Evolutionary conservation across 2,329 filamentous ascomycete species (phyloP), one percentile per base, ranked within the genome.

Genomic region (Curvularia verruculosa): DNA sequence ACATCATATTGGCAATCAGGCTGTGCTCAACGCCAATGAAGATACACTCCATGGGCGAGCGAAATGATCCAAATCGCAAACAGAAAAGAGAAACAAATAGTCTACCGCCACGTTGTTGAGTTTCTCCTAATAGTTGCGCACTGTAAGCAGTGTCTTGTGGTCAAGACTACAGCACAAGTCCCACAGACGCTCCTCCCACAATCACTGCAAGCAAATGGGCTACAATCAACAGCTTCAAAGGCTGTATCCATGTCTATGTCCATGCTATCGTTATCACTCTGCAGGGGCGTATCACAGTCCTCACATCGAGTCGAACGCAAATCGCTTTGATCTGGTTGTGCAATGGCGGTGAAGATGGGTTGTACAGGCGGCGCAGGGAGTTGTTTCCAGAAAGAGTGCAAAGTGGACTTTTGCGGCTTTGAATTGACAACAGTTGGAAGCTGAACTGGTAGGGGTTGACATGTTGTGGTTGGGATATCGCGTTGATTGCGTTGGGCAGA

Each of bases 341-440:
- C 46, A 28, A 66, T 56, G n/a, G 50, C 55, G 3, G 61, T 48
- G 52, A 67, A 67, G 31, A 61, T 34, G 9, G 58, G 58, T 18
- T 68, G 65, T 2, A 73, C 68, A 6, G 68, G 73, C 3, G 71
- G 65, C 15, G 75, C 71, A 7, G 74, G 64, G 1, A 82, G 71
- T 43, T 66, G 53, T 10, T 73, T 75, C 80, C 80, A 82, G 65
- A 82, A 82, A 2, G 75, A 71, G 56, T 82, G 80, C 1, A 82
- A 67, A 2, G 79, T 82, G 10, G 77, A 81, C 54, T 75, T 77
- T 56, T 81, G 80, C 23, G 69, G 62, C 36, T 69, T 62, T 28
- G 61, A 60, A 10, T 51, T 24, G 31, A 44, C 12, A 39, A 41
- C 28, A 45, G 48, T 23, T 19, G 54, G 49, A 31, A 54, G 59